These are phyloP conservation scores for Trametes hirsuta DNA, from an alignment of 1,284 basidiomycete genomes.

Conservation along the genomic window DNA sequence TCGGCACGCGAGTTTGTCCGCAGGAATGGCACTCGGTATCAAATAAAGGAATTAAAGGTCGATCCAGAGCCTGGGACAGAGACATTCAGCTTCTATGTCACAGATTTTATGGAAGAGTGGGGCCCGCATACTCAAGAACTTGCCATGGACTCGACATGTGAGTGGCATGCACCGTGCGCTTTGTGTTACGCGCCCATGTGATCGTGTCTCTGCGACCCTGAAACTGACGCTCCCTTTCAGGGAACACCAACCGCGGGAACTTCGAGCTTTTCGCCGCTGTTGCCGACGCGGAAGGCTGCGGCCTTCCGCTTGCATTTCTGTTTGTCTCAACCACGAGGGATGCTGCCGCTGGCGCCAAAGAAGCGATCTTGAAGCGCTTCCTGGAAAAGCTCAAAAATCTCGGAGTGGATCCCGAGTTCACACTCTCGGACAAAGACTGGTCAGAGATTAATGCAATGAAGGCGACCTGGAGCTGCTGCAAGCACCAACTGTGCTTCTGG, in stretches of 20 bases:
- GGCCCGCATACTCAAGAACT: constrained; percentile 17
- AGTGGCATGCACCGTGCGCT: no score
- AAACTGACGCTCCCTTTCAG: neutral
- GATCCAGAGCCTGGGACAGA: constrained; percentile 7
- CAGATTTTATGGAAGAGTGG: constrained; percentile 15
- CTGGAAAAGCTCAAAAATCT: constrained; percentile 8
- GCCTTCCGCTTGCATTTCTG: constrained; percentile 20
- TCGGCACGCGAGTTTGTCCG: neutral
- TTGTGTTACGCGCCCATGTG: neutral
- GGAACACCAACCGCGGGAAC: constrained; percentile 20
- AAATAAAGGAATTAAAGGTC: constrained; percentile 3
- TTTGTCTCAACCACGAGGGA: constrained; percentile 12
- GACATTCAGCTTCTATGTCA: constrained; percentile 18
- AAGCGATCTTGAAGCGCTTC: constrained; percentile 8
- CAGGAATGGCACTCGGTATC: neutral
- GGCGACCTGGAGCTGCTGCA: constrained; percentile 12
- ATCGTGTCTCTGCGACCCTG: no score
- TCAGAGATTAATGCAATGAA: constrained; percentile 26
- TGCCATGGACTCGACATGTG: constrained; percentile 25
- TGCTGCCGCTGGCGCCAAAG: constrained; percentile 10
- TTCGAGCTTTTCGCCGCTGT: constrained; percentile 23
- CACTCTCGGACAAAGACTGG: constrained; percentile 25
- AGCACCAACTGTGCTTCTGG: constrained; percentile 27
- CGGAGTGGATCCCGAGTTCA: constrained; percentile 19
- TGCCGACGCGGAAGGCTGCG: constrained; percentile 19